phyloP scores from a whole-genome alignment of 192 early-diverging fungal genomes.

The Coemansia sp. region DNA sequence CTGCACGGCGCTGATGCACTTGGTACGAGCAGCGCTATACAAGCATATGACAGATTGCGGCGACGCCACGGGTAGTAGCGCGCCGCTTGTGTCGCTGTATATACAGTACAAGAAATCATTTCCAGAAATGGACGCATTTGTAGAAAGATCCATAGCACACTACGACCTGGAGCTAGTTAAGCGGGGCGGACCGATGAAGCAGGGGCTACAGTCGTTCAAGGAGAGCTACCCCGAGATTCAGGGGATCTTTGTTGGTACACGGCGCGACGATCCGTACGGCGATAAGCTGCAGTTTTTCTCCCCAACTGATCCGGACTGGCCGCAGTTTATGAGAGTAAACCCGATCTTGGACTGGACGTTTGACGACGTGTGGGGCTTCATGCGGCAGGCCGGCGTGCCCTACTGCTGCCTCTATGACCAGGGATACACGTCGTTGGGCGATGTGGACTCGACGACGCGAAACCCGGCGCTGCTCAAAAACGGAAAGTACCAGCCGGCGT shows the following conservation, averaged over 20 bases:
- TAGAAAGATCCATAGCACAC: constrained; percentile 67
- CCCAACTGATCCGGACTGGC: constrained; percentile 89
- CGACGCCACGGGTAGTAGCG: constrained; percentile 1
- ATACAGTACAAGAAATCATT: constrained; percentile 80
- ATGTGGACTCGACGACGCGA: constrained; percentile 77
- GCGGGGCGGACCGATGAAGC: constrained; percentile 76
- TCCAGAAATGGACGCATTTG: constrained; percentile 86
- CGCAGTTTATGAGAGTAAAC: constrained; percentile 86
- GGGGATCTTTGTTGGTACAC: constrained; percentile 84
- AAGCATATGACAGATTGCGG: constrained; percentile 14
- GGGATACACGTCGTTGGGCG: constrained; percentile 93
- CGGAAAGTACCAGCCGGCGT: constrained; percentile 36
- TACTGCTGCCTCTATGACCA: constrained; percentile 91
- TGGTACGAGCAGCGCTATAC: constrained; percentile 71
- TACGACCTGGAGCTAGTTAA: constrained; percentile 72
- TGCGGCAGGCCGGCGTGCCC: constrained; percentile 64
- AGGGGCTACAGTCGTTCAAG: constrained; percentile 75
- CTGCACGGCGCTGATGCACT: constrained; percentile 89
- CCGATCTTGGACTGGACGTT: constrained; percentile 93
- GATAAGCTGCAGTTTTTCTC: constrained; percentile 62
- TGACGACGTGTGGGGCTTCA: constrained; percentile 80
- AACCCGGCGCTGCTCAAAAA: constrained; percentile 77
- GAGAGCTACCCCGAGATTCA: constrained; percentile 56
- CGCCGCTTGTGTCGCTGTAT: constrained; percentile 69
- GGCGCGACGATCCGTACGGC: constrained; percentile 74